Evolutionary conservation across 2,329 filamentous ascomycete species (phyloP).

Genomic region (Penicillium sumatraense): DNA sequence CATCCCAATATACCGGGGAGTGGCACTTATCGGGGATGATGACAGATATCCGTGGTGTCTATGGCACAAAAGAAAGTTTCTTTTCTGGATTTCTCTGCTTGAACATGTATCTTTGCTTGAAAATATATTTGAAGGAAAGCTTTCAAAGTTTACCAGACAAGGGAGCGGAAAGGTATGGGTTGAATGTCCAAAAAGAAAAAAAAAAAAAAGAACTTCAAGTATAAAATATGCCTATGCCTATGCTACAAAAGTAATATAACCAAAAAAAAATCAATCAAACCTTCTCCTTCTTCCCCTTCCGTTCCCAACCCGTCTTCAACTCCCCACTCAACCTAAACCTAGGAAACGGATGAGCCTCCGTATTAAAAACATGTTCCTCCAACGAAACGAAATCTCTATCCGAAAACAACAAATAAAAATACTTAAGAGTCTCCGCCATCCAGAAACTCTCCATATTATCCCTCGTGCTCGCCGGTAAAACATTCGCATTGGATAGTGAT

Average conservation of each 20-base stretch:
- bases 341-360: slow-evolving; percentile 89
- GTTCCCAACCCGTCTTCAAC: slow-evolving; percentile 46
- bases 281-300: slow-evolving; percentile 27
- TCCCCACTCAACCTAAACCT: slow-evolving; percentile 73
- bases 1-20: too few species aligned
- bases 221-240: too few species aligned
- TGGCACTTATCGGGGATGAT: too few species aligned
- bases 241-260: too few species aligned
- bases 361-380: slow-evolving; percentile 90
- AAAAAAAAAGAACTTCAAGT: not conserved
- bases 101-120: too few species aligned
- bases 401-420: slow-evolving; percentile 94
- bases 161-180: not conserved
- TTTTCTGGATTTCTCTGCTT: too few species aligned
- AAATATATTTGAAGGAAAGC: too few species aligned
- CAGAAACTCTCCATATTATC: slow-evolving; percentile 99
- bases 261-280: too few species aligned
- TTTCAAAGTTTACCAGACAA: too few species aligned
- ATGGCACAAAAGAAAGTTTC: too few species aligned
- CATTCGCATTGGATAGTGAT: slow-evolving; percentile 75
- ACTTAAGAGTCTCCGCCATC: slow-evolving; percentile 97
- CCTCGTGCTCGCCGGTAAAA: slow-evolving; percentile 67
- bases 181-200: not conserved
- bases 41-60: too few species aligned
- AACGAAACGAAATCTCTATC: slow-evolving; percentile 80